Evolutionary conservation across 2,329 filamentous ascomycete genomes (phyloP).

Genomic region (Aspergillus texensis): DNA sequence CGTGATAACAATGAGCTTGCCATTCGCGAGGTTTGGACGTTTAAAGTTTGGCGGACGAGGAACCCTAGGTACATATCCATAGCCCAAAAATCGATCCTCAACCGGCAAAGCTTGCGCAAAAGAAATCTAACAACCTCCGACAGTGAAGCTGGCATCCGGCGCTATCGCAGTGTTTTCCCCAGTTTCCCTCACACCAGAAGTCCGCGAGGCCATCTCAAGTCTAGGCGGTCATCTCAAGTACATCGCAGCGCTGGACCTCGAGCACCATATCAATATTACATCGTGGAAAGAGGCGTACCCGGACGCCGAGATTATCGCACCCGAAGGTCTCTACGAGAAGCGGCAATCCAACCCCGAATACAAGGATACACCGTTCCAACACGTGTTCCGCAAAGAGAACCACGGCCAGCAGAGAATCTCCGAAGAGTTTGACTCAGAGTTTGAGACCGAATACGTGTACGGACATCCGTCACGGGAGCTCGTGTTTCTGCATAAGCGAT

Average conservation of each 20-base stretch:
- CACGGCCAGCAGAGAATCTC: constrained; percentile 59
- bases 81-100: not conserved
- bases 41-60: constrained; percentile 84
- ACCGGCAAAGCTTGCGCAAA: not conserved
- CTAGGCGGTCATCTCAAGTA: constrained; percentile 75
- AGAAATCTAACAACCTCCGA: not conserved
- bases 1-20: constrained; percentile 63
- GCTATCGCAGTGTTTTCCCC: constrained; percentile 89
- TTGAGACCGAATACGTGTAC: constrained; percentile 81
- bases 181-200: constrained; percentile 76
- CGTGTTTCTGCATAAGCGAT: constrained; percentile 81
- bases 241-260: constrained; percentile 82
- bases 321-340: constrained; percentile 82
- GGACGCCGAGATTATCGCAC: constrained; percentile 75
- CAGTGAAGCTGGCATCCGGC: constrained; percentile 77
- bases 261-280: constrained; percentile 93
- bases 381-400: constrained; percentile 66
- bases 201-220: constrained; percentile 62
- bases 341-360: constrained; percentile 62
- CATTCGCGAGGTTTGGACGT: constrained; percentile 78
- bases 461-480: constrained; percentile 83
- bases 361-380: constrained; percentile 64
- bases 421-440: constrained; percentile 82
- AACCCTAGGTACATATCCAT: constrained; percentile 68
- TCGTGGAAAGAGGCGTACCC: constrained; percentile 83